phyloP scores from a whole-genome alignment of 192 early-diverging fungal genomes.

The Coemansia sp. region DNA sequence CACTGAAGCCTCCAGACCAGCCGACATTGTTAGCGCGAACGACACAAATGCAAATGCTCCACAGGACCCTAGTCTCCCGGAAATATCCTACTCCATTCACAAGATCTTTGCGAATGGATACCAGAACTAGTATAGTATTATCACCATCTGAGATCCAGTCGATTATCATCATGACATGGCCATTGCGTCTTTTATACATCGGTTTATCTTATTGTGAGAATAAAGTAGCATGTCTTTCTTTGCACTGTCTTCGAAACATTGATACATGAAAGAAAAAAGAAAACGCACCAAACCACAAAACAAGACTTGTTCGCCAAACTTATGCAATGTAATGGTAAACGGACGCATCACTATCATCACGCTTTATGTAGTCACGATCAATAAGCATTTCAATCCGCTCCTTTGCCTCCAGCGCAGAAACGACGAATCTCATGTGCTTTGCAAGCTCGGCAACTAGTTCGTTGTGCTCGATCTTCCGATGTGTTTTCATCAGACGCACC shows the following conservation, averaged over 20 bases:
- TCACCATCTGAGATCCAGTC: too few relatives aligned
- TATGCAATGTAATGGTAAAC: constrained; percentile 84
- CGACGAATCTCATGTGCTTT: constrained; percentile 83
- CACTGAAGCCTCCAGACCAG: background rate
- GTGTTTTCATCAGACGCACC: constrained; percentile 97
- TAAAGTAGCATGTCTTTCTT: background rate
- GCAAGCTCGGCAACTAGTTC: constrained; percentile 84
- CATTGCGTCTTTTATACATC: too few relatives aligned
- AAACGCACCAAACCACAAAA: background rate
- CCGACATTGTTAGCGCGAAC: background rate
- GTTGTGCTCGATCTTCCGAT: constrained; percentile 80
- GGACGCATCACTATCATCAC: constrained; percentile 78
- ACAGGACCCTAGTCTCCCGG: constrained; percentile 18
- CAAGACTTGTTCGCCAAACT: background rate
- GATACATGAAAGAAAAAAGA: background rate
- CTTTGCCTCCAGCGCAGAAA: constrained; percentile 85
- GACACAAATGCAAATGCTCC: background rate
- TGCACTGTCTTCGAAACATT: background rate
- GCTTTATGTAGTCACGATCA: constrained; percentile 94
- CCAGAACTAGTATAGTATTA: constrained; percentile 11
- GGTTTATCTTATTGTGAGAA: background rate
- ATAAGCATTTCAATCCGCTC: constrained; percentile 93
- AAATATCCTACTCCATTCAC: constrained; percentile 39
- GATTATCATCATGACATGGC: background rate
- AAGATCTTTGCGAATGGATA: constrained; percentile 35